Percentiles rank a stretch among this genome's conserved stretches.
Evolutionary conservation across 129 eudicot species (phyloP).

Genomic region (Flaveria trinervia): DNA sequence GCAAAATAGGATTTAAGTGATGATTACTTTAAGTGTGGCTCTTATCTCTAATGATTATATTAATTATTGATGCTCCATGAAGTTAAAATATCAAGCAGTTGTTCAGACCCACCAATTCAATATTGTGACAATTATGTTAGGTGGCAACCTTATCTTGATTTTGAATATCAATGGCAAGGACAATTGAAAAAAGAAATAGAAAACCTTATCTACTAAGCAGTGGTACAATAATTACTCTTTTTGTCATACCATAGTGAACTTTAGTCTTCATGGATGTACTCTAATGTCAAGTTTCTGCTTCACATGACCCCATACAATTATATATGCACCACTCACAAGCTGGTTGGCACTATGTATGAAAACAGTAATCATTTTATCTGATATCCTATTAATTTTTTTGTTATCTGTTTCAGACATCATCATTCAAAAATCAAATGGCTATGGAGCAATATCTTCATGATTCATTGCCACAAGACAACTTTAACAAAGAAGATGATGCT

Average conservation of each 20-base stretch:
- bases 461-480: conserved; percentile 24
- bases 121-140: conserved; percentile 5
- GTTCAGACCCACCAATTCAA: conserved; percentile 5
- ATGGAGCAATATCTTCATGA: conserved; percentile 48
- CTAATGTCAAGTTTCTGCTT: not conserved
- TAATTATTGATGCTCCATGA: conserved; percentile 18
- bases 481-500: conserved; percentile 35
- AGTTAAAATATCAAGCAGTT: not conserved
- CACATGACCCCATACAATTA: conserved; percentile 17
- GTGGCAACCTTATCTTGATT: conserved; percentile 28
- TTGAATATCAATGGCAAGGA: not conserved
- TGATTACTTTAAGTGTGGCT: conserved; percentile 15
- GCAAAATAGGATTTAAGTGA: conserved; percentile 14
- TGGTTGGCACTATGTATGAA: conserved; percentile 16
- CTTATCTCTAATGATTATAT: conserved; percentile 9
- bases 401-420: conserved; percentile 23
- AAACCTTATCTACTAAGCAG: conserved; percentile 13
- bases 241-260: not conserved
- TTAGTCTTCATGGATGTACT: conserved; percentile 7
- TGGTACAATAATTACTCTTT: conserved; percentile 21
- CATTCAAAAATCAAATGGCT: conserved; percentile 30
- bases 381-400: not conserved
- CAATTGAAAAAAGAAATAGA: not conserved
- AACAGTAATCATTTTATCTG: conserved; percentile 4
- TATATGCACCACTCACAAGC: conserved; percentile 3